Evolutionary conservation across 768 basidiomycete genomes (phyloP).

Genomic region (Artomyces pyxidatus): DNA sequence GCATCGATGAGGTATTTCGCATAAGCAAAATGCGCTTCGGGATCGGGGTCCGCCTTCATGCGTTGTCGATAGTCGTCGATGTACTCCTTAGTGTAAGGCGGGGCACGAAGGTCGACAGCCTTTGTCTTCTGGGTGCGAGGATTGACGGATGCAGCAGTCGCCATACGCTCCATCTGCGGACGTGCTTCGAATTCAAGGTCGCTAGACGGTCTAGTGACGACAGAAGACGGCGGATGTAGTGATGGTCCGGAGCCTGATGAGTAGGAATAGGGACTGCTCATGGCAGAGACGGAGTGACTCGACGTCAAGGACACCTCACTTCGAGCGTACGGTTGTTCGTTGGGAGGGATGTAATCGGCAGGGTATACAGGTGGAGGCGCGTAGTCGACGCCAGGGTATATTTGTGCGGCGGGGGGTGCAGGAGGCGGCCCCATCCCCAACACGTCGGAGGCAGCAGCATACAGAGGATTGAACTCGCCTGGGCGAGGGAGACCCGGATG

Average conservation of each 20-base stretch:
- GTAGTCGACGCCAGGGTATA: conserved; percentile 14
- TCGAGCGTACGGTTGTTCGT: no score
- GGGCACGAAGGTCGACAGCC: conserved; percentile 73
- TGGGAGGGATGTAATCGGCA: conserved; percentile 1
- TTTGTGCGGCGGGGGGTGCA: conserved; percentile 14
- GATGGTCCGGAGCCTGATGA: conserved; percentile 1
- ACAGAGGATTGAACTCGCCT: conserved; percentile 48
- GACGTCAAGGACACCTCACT: no score
- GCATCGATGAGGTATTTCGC: conserved; percentile 99
- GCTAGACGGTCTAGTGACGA: conserved; percentile 16
- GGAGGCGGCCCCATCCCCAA: conserved; percentile 70
- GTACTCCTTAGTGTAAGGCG: conserved; percentile 91
- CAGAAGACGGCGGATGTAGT: conserved; percentile 15
- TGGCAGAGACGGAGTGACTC: no score
- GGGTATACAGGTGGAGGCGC: conserved; percentile 4
- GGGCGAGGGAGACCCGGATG: conserved; percentile 17
- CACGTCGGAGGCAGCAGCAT: conserved; percentile 73
- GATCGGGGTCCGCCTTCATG: conserved; percentile 96
- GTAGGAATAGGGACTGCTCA: conserved; percentile 1
- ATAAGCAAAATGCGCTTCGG: conserved; percentile 94
- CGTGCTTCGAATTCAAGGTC: conserved; percentile 51
- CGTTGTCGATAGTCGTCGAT: conserved; percentile 96
- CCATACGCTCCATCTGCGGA: conserved; percentile 47
- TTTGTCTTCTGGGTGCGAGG: conserved; percentile 63
- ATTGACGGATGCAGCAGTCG: conserved; percentile 46